These are phyloP conservation scores for Bipolaris gigantea DNA, from an alignment of 2,329 filamentous ascomycete species.

Conservation along the genomic window DNA sequence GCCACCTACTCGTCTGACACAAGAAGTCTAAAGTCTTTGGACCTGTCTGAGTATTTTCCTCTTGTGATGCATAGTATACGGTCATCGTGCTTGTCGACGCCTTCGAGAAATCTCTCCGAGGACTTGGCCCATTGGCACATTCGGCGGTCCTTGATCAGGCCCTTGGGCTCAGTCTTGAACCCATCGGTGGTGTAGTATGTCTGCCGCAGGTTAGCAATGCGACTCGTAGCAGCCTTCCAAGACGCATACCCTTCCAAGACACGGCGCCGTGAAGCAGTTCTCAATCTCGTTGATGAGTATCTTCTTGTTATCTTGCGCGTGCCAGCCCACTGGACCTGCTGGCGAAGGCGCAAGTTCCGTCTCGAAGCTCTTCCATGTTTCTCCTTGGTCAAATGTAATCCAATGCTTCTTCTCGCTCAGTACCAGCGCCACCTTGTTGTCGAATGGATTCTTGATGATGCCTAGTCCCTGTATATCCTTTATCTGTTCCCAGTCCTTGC, in stretches of 20 bases:
- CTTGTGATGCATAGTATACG: slow-evolving; percentile 79
- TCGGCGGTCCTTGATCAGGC: slow-evolving; percentile 67
- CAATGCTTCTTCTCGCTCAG: slow-evolving; percentile 75
- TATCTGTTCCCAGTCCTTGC: slow-evolving; percentile 71
- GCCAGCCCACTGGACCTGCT: slow-evolving; percentile 71
- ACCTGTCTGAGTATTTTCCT: slow-evolving; percentile 70
- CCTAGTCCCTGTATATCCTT: slow-evolving; percentile 62
- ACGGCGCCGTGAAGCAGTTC: slow-evolving; percentile 44
- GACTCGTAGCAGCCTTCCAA: too few relatives aligned
- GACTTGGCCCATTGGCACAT: slow-evolving; percentile 89
- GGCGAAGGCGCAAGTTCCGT: slow-evolving; percentile 58
- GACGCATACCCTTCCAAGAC: slow-evolving; percentile 55
- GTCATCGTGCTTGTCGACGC: slow-evolving; percentile 64
- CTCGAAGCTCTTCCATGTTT: slow-evolving; percentile 76
- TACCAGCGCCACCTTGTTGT: slow-evolving; percentile 78
- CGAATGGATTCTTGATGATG: slow-evolving; percentile 76
- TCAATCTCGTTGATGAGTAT: slow-evolving; percentile 72
- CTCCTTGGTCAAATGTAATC: slow-evolving; percentile 79
- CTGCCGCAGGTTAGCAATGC: slow-evolving; percentile 25
- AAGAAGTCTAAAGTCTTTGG: slow-evolving; percentile 74
- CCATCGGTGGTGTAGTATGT: slow-evolving; percentile 80
- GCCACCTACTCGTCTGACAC: slow-evolving; percentile 68
- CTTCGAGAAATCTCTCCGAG: slow-evolving; percentile 71
- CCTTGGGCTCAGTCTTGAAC: slow-evolving; percentile 69
- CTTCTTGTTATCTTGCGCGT: slow-evolving; percentile 79